These are phyloP conservation scores for Cystobasidium pallidum DNA, from an alignment of 1,284 basidiomycete species.

Conservation along the genomic window DNA sequence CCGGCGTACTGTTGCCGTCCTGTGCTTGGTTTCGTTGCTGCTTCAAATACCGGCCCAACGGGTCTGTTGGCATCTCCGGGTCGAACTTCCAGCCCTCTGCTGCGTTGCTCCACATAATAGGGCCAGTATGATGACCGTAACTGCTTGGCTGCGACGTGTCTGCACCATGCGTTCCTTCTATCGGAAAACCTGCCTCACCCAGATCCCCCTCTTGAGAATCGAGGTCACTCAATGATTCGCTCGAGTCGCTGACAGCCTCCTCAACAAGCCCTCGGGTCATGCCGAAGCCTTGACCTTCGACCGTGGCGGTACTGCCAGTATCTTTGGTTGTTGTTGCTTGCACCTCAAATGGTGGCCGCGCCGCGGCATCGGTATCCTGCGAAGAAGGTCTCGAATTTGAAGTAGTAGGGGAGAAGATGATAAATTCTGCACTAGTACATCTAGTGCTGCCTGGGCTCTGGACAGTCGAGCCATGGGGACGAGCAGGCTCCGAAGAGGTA, in stretches of 20 bases:
- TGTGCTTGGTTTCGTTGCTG: conserved; percentile 20
- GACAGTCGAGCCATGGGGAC: neutral
- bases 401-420: conserved; percentile 27
- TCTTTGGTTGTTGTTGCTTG: conserved; percentile 15
- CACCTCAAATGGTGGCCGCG: conserved; percentile 1
- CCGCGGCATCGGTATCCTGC: conserved; percentile 16
- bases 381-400: conserved; percentile 20
- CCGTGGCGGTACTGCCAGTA: conserved; percentile 1
- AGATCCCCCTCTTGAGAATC: conserved; percentile 32
- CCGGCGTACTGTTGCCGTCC: neutral
- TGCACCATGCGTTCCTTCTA: neutral
- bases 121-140: conserved; percentile 11
- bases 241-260: conserved; percentile 39
- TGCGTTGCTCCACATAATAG: conserved; percentile 37
- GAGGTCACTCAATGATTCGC: conserved; percentile 32
- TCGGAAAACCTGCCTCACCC: conserved; percentile 11
- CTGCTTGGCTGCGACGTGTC: conserved; percentile 37
- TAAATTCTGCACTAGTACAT: conserved; percentile 12
- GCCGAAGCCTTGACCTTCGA: conserved; percentile 13
- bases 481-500: conserved; percentile 1
- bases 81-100: conserved; percentile 29
- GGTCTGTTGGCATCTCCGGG: conserved; percentile 27
- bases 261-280: conserved; percentile 4
- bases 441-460: conserved; percentile 29
- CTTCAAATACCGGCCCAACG: conserved; percentile 31